These are phyloP conservation scores for Datisca glomerata DNA, from an alignment of 306 rosid species.

Conservation along the genomic window DNA sequence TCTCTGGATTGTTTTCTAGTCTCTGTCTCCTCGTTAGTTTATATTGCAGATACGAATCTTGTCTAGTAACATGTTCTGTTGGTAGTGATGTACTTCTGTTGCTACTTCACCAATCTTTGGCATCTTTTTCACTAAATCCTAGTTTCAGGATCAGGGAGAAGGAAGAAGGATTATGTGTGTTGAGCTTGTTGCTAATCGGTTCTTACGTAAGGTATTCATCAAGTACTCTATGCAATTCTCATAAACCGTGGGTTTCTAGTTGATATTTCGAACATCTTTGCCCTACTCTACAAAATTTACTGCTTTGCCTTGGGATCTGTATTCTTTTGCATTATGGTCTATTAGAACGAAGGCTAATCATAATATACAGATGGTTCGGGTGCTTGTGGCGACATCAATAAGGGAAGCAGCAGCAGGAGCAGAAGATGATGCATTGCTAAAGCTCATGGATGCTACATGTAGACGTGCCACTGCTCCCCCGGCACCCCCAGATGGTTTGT, in stretches of 20 bases:
- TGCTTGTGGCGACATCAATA: slow-evolving; percentile 82
- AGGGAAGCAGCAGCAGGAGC: slow-evolving; percentile 97
- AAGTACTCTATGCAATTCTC: not conserved
- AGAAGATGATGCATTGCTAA: slow-evolving; percentile 62
- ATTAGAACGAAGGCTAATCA: not conserved
- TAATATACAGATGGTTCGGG: slow-evolving; percentile 70
- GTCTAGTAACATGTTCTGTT: no score
- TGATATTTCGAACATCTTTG: no score
- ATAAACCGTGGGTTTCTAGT: no score
- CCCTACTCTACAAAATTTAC: no score
- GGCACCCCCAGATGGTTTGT: slow-evolving; percentile 85
- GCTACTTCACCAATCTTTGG: not conserved
- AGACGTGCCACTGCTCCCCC: slow-evolving; percentile 97
- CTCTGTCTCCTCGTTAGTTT: no score
- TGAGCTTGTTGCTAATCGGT: slow-evolving; percentile 92
- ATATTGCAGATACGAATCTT: no score
- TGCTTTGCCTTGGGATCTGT: no score
- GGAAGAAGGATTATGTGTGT: slow-evolving; percentile 66
- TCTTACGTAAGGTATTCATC: slow-evolving; percentile 69
- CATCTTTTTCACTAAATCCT: not conserved
- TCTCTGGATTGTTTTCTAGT: no score
- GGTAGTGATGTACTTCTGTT: not conserved
- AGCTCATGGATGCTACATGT: slow-evolving; percentile 76
- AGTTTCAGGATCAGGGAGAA: slow-evolving; percentile 46
- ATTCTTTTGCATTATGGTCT: not conserved